These are phyloP conservation scores for Aspergillus bombycis DNA, from an alignment of 2,329 filamentous ascomycete species.

Conservation along the genomic window DNA sequence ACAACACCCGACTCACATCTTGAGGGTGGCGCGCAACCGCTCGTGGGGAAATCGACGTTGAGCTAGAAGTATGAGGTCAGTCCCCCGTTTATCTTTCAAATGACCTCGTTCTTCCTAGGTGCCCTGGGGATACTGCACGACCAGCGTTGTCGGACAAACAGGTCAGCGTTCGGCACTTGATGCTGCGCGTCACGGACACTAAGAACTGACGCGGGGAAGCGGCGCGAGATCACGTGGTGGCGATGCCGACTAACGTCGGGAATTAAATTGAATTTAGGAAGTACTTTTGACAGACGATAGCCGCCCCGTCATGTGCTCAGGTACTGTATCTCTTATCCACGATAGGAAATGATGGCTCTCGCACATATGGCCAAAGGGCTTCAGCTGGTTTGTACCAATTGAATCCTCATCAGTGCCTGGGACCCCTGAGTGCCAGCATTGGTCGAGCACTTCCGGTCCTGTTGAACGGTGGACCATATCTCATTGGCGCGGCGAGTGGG, in stretches of 20 bases:
- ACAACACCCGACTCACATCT: conserved; percentile 14
- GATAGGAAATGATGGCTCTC: neutral
- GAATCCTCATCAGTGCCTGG: neutral
- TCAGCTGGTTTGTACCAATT: neutral
- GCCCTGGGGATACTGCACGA: neutral
- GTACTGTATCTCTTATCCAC: neutral
- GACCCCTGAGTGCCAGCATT: neutral
- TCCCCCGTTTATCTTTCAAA: neutral
- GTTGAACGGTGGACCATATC: neutral
- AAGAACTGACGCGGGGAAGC: conserved; percentile 20
- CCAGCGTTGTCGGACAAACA: neutral
- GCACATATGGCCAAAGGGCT: neutral
- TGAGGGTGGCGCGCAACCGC: neutral
- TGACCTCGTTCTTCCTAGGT: neutral
- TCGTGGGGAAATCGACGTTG: neutral
- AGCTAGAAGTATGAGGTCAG: neutral
- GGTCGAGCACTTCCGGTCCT: conserved; percentile 1
- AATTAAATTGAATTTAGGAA: neutral
- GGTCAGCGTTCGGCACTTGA: neutral
- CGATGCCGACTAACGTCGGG: neutral
- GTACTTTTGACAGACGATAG: neutral
- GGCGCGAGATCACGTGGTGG: conserved; percentile 21
- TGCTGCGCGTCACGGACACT: conserved; percentile 16
- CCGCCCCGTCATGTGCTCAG: neutral
- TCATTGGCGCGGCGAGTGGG: conserved; percentile 14